Conservation (phyloP, 805 yeast genomes). For the Yarrowia keelungensis region DNA sequence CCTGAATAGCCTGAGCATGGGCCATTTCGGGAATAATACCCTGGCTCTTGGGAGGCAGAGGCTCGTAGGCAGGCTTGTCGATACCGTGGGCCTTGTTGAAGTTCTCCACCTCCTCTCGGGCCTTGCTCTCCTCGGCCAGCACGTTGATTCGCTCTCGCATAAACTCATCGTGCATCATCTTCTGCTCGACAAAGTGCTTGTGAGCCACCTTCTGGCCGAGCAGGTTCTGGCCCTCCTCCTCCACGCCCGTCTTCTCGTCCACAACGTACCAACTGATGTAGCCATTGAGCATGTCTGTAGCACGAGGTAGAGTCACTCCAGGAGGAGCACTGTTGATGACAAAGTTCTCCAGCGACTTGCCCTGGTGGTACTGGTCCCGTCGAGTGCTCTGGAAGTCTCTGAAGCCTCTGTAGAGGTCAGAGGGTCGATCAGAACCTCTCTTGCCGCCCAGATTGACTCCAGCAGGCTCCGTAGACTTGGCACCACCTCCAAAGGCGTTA, state of each 20-base stretch:
- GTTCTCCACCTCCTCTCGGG: slow-evolving; percentile 14
- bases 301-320: slow-evolving; percentile 24
- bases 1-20: slow-evolving; percentile 24
- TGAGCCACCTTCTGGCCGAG: slow-evolving; percentile 9
- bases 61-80: slow-evolving; percentile 9
- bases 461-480: slow-evolving; percentile 6
- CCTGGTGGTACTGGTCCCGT: background rate
- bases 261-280: slow-evolving; percentile 36
- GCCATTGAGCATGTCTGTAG: slow-evolving; percentile 23
- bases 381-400: slow-evolving; percentile 9
- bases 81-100: slow-evolving; percentile 33
- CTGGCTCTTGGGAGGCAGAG: slow-evolving; percentile 21
- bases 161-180: slow-evolving; percentile 32
- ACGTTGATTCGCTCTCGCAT: slow-evolving; percentile 20
- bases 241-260: slow-evolving; percentile 17
- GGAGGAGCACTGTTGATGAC: slow-evolving; percentile 38
- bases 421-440: background rate
- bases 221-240: slow-evolving; percentile 23
- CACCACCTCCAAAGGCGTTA: slow-evolving; percentile 10
- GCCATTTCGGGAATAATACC: slow-evolving; percentile 25
- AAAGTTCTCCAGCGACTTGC: slow-evolving; percentile 11
- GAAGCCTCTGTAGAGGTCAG: slow-evolving; percentile 7
- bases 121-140: slow-evolving; percentile 22
- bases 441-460: slow-evolving; percentile 32
- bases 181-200: slow-evolving; percentile 19